Percentiles rank a stretch among this genome's conserved stretches.
Evolutionary conservation across 768 basidiomycete species (phyloP).

Genomic region (Coprinellus aureogranulatus): DNA sequence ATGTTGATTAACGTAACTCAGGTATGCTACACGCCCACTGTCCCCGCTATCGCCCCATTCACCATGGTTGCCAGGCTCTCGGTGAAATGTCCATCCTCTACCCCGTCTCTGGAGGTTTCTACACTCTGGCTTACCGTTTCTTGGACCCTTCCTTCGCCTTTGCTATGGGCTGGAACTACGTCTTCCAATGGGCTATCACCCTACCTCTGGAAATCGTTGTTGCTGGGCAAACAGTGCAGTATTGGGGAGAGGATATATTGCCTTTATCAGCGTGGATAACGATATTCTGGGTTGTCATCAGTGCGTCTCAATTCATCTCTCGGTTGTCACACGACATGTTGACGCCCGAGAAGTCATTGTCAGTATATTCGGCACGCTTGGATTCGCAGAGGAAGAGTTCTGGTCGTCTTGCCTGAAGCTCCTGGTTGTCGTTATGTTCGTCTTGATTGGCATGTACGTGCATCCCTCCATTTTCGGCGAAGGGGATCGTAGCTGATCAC

Average conservation of each 20-base stretch:
- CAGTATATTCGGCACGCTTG: slow-evolving; percentile 43
- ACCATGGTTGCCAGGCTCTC: slow-evolving; percentile 31
- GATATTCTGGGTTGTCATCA: slow-evolving; percentile 41
- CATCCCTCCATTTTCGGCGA: no score
- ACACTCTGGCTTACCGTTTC: slow-evolving; percentile 44
- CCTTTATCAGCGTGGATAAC: slow-evolving; percentile 47
- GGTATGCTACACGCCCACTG: slow-evolving; percentile 18
- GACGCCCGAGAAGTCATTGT: slow-evolving; percentile 29
- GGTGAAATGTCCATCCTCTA: slow-evolving; percentile 51
- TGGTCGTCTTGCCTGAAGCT: slow-evolving; percentile 52
- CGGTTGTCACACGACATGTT: slow-evolving; percentile 31
- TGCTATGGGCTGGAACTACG: slow-evolving; percentile 52
- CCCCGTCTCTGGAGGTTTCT: slow-evolving; percentile 50
- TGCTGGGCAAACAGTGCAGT: slow-evolving; percentile 42
- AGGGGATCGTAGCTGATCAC: slow-evolving; percentile 30
- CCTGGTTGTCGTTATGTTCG: slow-evolving; percentile 43
- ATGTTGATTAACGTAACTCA: slow-evolving; percentile 51
- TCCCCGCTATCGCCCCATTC: background rate
- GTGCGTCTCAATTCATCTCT: slow-evolving; percentile 35
- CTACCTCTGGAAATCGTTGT: slow-evolving; percentile 47
- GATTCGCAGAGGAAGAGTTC: slow-evolving; percentile 48
- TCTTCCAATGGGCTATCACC: slow-evolving; percentile 45
- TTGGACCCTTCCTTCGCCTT: slow-evolving; percentile 48
- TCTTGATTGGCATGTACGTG: slow-evolving; percentile 23
- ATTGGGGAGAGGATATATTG: slow-evolving; percentile 37